Evolutionary conservation across 139 green algal species (phyloP).

Genomic region (Astrephomene gubernaculifera): DNA sequence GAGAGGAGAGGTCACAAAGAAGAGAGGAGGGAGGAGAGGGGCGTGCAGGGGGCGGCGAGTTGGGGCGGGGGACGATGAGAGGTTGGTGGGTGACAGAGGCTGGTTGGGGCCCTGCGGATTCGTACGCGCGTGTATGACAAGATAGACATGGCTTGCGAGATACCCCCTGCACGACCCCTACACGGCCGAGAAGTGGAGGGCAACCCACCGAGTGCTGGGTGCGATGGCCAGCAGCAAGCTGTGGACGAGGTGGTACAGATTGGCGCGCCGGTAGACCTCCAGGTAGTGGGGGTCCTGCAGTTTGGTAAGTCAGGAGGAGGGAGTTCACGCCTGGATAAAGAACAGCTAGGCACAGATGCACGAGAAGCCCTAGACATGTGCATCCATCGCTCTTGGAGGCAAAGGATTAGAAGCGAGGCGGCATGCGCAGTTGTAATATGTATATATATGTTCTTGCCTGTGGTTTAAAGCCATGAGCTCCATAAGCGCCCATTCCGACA

Average conservation of each 20-base stretch:
- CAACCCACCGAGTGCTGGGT: conserved; percentile 13
- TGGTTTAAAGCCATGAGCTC: conserved; percentile 32
- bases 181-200: too few species aligned
- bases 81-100: not conserved
- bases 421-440: not conserved
- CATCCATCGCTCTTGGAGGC: not conserved
- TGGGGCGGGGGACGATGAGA: not conserved
- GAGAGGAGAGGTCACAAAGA: not conserved
- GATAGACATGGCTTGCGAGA: not conserved
- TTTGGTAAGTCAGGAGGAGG: not conserved
- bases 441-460: not conserved
- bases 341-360: not conserved
- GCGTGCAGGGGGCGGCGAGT: too few species aligned
- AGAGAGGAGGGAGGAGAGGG: not conserved
- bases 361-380: not conserved
- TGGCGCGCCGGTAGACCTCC: conserved; percentile 35
- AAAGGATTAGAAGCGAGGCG: not conserved
- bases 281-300: conserved; percentile 30
- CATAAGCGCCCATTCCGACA: conserved; percentile 24
- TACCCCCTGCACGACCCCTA: too few species aligned
- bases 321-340: not conserved
- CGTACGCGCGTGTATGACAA: not conserved
- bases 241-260: conserved; percentile 39
- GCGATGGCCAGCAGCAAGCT: conserved; percentile 35
- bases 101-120: not conserved